phyloP scores from a whole-genome alignment of 2,329 filamentous ascomycete genomes.

The Pseudogymnoascus sp. region DNA sequence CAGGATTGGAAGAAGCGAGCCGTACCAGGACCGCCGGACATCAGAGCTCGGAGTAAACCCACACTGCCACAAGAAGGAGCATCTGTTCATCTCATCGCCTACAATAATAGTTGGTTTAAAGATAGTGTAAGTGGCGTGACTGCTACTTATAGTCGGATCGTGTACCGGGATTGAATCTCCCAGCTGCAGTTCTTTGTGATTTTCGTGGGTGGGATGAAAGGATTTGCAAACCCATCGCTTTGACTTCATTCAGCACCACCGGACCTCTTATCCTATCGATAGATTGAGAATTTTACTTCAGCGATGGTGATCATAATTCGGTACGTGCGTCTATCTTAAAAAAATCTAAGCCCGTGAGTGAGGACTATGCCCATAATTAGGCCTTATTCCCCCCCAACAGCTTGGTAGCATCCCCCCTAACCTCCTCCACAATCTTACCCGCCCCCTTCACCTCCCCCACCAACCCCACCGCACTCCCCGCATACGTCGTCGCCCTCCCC shows the following conservation, averaged over 20 bases:
- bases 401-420: conserved; percentile 12
- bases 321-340: not conserved
- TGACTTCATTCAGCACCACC: no score
- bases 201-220: no score
- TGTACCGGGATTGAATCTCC: not conserved
- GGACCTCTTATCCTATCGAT: not conserved
- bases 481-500: conserved; percentile 52
- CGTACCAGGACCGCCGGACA: not conserved
- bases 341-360: not conserved
- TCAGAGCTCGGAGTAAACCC: not conserved
- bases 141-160: not conserved
- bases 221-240: no score
- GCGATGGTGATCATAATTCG: not conserved
- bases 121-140: not conserved
- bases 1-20: not conserved
- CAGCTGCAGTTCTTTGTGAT: not conserved
- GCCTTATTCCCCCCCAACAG: not conserved
- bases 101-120: not conserved
- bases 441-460: conserved; percentile 42
- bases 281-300: not conserved
- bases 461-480: conserved; percentile 52
- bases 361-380: not conserved
- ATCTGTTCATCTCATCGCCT: not conserved
- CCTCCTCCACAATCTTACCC: conserved; percentile 41
- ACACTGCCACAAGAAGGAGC: no score